Evolutionary conservation across 2,329 filamentous ascomycete genomes (phyloP).

Genomic region (Fusarium sacchari): DNA sequence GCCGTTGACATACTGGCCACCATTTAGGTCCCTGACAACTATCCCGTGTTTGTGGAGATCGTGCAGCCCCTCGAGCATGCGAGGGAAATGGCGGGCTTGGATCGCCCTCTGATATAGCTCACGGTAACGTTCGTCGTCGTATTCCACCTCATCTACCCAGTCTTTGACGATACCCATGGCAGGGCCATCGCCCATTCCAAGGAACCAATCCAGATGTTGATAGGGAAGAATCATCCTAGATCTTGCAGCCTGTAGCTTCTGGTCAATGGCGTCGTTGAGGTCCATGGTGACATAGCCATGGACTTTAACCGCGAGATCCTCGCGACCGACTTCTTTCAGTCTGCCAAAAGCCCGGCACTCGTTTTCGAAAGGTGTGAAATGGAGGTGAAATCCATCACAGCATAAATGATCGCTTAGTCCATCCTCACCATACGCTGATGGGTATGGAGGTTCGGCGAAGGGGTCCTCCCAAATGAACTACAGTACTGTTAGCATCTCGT

Average conservation of each 20-base stretch:
- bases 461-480: too few species aligned
- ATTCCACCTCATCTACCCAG: constrained; percentile 1
- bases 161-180: constrained; percentile 11
- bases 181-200: rapidly evolving
- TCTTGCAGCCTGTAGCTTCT: neutral
- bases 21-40: neutral
- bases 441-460: too few species aligned
- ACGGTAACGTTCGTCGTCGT: neutral
- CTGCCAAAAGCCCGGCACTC: too few species aligned
- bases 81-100: neutral
- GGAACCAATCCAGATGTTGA: neutral
- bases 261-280: too few species aligned
- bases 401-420: too few species aligned
- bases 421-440: too few species aligned
- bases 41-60: constrained; percentile 2
- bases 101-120: neutral
- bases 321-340: too few species aligned
- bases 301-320: too few species aligned
- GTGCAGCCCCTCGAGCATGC: constrained; percentile 3
- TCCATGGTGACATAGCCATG: too few species aligned
- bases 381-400: too few species aligned
- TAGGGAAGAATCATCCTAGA: rapidly evolving
- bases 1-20: constrained; percentile 12
- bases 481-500: too few species aligned
- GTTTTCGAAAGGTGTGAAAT: too few species aligned